Evolutionary conservation across 306 rosid species (phyloP), one percentile per base, ranked within the genome.

Genomic region (Mucuna pruriens): DNA sequence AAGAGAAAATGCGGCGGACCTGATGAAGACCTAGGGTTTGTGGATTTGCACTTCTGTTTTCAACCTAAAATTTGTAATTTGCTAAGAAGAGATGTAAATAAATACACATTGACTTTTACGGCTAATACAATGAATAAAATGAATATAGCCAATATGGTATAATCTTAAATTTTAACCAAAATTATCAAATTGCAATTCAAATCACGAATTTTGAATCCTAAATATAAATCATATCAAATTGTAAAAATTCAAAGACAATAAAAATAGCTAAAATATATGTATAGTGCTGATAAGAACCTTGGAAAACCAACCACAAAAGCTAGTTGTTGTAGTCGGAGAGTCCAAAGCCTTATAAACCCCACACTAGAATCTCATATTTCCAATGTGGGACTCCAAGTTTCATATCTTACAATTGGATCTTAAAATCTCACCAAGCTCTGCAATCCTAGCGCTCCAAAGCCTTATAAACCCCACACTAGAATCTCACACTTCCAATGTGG

Each of bases 1-100:
- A 67, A 23, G 76, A 17, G 46, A 23, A 11, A 63, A 61, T 61
- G 40, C 68, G 44, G 58, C 33, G 3, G 44, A 78, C 16, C 45
- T 19, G 25, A 39, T 16, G 67, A 77, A 66, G 42, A 15, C 31
- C 17, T 66, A 49, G 67, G 82, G 75, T 65, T 78, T 66, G 20
- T 7, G 40, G 20, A 44, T 54, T 67, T 52, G 82, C 68, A 22
- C 12, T 52, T 23, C 3, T 4, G 17, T 67, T 52, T 38, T 36
- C 36, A 52, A 46, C 74, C 23, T 38, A 17, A 39, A 48, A 4
- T 33, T 23, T 46, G 33, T 10, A 39, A 67, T 67, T 36, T 52
- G 10, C 36, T 46, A 64, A 60, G 39, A 17, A 63, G 16, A 42
- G 1, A 11, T 6, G 58, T 10, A 11, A 23, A 39, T 67, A 67